Base-by-base conservation (phyloP, 192 early-diverging fungal genomes). In the Backusella macrospora region DNA sequence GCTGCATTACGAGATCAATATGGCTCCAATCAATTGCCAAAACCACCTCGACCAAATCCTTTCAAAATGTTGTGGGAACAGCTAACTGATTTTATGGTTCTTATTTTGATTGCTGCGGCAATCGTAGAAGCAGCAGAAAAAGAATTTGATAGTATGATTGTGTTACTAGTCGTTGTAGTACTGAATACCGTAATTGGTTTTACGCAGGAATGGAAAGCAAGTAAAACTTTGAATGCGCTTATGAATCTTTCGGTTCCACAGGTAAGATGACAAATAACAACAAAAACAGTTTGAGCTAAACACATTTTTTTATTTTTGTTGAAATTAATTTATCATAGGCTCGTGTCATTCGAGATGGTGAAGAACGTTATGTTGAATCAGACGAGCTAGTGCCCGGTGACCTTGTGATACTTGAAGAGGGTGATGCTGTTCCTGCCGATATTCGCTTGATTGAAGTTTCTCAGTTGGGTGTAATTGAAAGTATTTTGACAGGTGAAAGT, bases 101-200 rank as follows among this genome's bases (percentile, higher is more conserved):
- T 99, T 52, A 91, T 99, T 55, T 85, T 98, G 38, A 85, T 95
- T 46, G 85, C 87, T 10, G 95, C 93, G 1, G 88, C 93, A 40
- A 83, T 96, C 52, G 87, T 94, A 37, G 94, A 94, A 68, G 96
- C 89, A 0, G 93, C 95, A 38, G 86, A 92, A 26, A 87, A 94
- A 38, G 79, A 78, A 16, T 78, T 74, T 39, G 69, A 78, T 26
- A 74, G 72, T 49, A 73, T 73, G 66, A 47, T 73, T 23, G 91
- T 98, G 23, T 83, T 98, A 40, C 79, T 91, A 12, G 83, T 93
- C 18, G 92, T 99, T 29, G 93, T 97, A 52, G 83, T 90, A 16
- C 75, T 96, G 55, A 99, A 99, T 82, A 90, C 95, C 23, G 79
- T 92, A 46, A 96, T 99, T 75, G 98, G 98, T 15, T 97, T 98